Evolutionary conservation across 1,284 basidiomycete species (phyloP).

Genomic region (Rhodotorula sp.): DNA sequence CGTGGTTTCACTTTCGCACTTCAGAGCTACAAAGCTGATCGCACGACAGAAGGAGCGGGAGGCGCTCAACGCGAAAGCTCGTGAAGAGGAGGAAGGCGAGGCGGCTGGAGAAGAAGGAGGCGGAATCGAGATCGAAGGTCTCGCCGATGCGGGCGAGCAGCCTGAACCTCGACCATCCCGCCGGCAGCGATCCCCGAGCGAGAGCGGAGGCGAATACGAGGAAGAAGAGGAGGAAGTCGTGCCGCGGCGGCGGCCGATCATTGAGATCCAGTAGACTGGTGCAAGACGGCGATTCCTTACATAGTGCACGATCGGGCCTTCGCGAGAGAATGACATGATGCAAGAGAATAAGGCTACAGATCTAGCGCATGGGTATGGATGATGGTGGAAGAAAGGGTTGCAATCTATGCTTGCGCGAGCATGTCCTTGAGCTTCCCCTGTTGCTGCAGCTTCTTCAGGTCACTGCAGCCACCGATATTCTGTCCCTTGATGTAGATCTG

Average conservation of each 20-base stretch:
- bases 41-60: constrained; percentile 39
- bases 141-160: constrained; percentile 19
- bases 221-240: constrained; percentile 26
- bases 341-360: not conserved
- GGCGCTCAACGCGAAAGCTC: constrained; percentile 26
- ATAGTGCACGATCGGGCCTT: not conserved
- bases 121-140: constrained; percentile 44
- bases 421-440: constrained; percentile 26
- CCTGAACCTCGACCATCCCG: not conserved
- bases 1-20: not conserved
- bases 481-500: constrained; percentile 38
- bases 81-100: constrained; percentile 29
- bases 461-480: constrained; percentile 33
- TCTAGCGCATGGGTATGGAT: not conserved
- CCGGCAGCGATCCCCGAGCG: constrained; percentile 5
- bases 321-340: not conserved
- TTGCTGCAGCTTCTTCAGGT: constrained; percentile 31
- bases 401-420: constrained; percentile 4
- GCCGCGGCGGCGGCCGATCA: constrained; percentile 26
- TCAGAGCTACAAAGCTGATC: constrained; percentile 42
- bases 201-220: constrained; percentile 12
- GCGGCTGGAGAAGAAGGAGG: constrained; percentile 20
- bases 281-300: too few relatives aligned
- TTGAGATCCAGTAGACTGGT: constrained; percentile 25
- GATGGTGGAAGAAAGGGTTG: not conserved